Evolutionary conservation across 2,329 filamentous ascomycete species (phyloP).

Genomic region (Cladophialophora yegresii): DNA sequence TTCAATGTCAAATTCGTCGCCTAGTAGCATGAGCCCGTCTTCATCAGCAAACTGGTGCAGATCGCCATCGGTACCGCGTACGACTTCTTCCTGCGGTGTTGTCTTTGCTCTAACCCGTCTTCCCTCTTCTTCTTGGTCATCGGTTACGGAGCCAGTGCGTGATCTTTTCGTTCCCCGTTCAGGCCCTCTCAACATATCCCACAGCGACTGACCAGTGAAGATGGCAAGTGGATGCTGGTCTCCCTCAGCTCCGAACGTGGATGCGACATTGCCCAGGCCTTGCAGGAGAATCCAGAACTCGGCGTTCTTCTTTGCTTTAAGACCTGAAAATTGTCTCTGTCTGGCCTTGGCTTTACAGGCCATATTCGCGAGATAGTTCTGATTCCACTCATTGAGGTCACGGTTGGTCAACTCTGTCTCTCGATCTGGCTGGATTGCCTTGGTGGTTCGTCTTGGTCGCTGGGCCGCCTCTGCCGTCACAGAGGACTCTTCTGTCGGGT

Average conservation of each 20-base stretch:
- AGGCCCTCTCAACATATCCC: slow-evolving; percentile 48
- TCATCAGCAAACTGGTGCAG: slow-evolving; percentile 37
- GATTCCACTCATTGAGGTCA: slow-evolving; percentile 60
- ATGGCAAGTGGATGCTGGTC: slow-evolving; percentile 56
- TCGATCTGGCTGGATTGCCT: slow-evolving; percentile 52
- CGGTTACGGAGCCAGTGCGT: slow-evolving; percentile 37
- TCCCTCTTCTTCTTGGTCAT: slow-evolving; percentile 37
- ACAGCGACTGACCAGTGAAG: slow-evolving; percentile 60
- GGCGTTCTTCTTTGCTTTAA: slow-evolving; percentile 64
- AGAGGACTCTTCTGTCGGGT: slow-evolving; percentile 13
- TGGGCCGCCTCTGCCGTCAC: slow-evolving; percentile 36
- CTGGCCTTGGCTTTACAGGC: slow-evolving; percentile 53
- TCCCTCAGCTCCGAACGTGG: slow-evolving; percentile 47
- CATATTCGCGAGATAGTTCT: slow-evolving; percentile 65
- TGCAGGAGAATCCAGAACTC: slow-evolving; percentile 61
- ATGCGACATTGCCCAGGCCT: slow-evolving; percentile 59
- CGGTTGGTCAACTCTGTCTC: slow-evolving; percentile 57
- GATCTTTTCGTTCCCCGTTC: slow-evolving; percentile 38
- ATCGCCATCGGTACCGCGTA: slow-evolving; percentile 35
- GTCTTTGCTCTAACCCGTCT: slow-evolving; percentile 44
- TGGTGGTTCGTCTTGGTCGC: slow-evolving; percentile 43
- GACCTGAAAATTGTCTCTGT: slow-evolving; percentile 44
- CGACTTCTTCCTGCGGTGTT: slow-evolving; percentile 39
- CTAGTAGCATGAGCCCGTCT: slow-evolving; percentile 46
- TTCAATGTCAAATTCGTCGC: slow-evolving; percentile 53